Evolutionary conservation across 768 basidiomycete genomes (phyloP).

Genomic region (Hygrophorus pudorinus): DNA sequence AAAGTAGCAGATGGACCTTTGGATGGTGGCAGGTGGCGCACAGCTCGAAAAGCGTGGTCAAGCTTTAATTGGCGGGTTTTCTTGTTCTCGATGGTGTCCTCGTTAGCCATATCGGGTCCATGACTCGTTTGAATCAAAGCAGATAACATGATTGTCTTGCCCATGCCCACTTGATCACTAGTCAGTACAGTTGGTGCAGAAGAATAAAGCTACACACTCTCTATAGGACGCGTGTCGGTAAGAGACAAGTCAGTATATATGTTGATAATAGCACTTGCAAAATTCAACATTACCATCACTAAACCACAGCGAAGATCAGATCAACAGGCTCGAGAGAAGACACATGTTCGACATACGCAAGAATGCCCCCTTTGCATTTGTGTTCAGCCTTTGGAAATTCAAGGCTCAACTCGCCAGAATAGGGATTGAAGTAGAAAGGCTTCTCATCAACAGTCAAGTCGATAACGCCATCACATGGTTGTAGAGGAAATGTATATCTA

Average conservation of each 20-base stretch:
- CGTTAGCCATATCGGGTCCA: conserved; percentile 29
- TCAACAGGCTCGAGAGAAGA: not conserved
- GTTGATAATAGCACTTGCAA: conserved; percentile 8
- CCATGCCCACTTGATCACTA: conserved; percentile 71
- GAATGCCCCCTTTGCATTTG: conserved; percentile 76
- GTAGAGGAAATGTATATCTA: conserved; percentile 68
- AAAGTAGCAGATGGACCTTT: conserved; percentile 56
- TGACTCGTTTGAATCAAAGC: conserved; percentile 78
- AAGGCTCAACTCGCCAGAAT: conserved; percentile 82
- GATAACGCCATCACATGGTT: conserved; percentile 49
- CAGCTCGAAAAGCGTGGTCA: conserved; percentile 50
- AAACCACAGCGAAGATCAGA: conserved; percentile 5
- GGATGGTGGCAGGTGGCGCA: conserved; percentile 19
- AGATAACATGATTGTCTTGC: conserved; percentile 90
- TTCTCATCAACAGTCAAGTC: conserved; percentile 76
- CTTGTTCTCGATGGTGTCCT: conserved; percentile 15
- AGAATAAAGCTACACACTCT: conserved; percentile 31
- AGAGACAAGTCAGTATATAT: conserved; percentile 6
- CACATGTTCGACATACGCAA: conserved; percentile 52
- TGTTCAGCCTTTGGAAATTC: conserved; percentile 75
- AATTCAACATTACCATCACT: conserved; percentile 30
- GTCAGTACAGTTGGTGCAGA: conserved; percentile 2
- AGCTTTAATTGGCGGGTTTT: conserved; percentile 53
- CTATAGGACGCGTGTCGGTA: conserved; percentile 17
- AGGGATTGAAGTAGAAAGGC: conserved; percentile 83